Percentiles rank a stretch among this genome's conserved stretches.
Evolutionary conservation across 2,329 filamentous ascomycete species (phyloP).

Genomic region (Curvularia spicifera): DNA sequence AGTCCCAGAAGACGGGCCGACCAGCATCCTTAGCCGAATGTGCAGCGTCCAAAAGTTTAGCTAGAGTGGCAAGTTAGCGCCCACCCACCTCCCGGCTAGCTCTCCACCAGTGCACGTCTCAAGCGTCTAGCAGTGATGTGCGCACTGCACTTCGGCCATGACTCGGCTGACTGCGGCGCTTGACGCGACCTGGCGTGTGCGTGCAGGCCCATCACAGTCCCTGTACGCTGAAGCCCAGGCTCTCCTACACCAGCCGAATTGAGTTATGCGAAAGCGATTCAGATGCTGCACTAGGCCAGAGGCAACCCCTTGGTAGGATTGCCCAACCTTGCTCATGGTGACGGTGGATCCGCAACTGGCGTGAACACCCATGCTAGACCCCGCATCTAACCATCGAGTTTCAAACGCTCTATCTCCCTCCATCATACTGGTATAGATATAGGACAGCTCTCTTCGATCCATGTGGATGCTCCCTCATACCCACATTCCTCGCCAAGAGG

Average conservation of each 20-base stretch:
- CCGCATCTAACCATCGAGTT: slow-evolving; percentile 40
- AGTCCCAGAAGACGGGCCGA: slow-evolving; percentile 34
- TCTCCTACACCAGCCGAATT: slow-evolving; percentile 40
- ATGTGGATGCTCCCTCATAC: slow-evolving; percentile 31
- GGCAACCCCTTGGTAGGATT: slow-evolving; percentile 32
- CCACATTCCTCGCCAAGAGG: slow-evolving; percentile 32
- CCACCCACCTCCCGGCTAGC: slow-evolving; percentile 24
- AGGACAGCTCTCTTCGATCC: slow-evolving; percentile 34
- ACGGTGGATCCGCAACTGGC: slow-evolving; percentile 41
- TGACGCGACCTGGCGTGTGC: slow-evolving; percentile 29
- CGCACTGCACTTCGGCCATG: slow-evolving; percentile 36
- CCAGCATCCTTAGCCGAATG: slow-evolving; percentile 22
- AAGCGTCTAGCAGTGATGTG: slow-evolving; percentile 26
- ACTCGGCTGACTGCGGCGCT: slow-evolving; percentile 37
- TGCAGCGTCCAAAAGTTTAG: slow-evolving; percentile 27
- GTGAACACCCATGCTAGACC: slow-evolving; percentile 44
- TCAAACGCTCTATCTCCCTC: slow-evolving; percentile 31
- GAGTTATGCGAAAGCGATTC: slow-evolving; percentile 37
- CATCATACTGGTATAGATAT: slow-evolving; percentile 42
- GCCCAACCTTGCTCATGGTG: slow-evolving; percentile 33
- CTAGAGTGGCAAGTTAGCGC: slow-evolving; percentile 40
- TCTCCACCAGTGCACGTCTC: slow-evolving; percentile 22
- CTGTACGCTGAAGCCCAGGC: slow-evolving; percentile 24
- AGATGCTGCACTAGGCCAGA: slow-evolving; percentile 38
- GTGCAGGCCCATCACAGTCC: slow-evolving; percentile 21